These are phyloP conservation scores for Fusarium citri DNA, from an alignment of 2,329 filamentous ascomycete species.

Conservation along the genomic window DNA sequence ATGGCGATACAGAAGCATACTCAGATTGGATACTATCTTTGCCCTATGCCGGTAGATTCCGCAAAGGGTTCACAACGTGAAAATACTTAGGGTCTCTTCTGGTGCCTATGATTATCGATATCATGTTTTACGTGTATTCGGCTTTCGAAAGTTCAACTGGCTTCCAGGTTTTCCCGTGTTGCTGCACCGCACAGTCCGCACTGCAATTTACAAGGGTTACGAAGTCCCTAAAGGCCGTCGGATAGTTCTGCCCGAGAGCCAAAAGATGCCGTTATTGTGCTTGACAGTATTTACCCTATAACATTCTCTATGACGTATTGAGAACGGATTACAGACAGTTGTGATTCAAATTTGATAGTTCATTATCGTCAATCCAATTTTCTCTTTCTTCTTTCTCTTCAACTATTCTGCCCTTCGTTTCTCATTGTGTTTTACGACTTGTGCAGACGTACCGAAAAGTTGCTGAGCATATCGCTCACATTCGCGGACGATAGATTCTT, in stretches of 20 bases:
- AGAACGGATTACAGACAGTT: background rate
- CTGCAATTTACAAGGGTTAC: background rate
- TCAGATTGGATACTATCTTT: no score
- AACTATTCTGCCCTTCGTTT: background rate
- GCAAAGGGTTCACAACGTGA: no score
- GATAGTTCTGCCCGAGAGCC: background rate
- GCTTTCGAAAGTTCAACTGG: no score
- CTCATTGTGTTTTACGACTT: background rate
- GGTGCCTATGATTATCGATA: no score
- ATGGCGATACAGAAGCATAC: no score
- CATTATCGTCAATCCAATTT: background rate
- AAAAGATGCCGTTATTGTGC: background rate
- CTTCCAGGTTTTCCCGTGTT: no score
- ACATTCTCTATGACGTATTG: background rate
- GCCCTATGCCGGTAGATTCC: no score
- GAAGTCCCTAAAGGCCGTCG: background rate
- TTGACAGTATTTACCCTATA: background rate
- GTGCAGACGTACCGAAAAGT: fast-evolving
- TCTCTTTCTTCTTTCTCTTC: background rate
- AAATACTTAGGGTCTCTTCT: no score
- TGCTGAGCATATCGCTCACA: fast-evolving
- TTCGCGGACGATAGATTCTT: background rate
- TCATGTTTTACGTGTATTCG: no score
- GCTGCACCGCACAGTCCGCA: no score
- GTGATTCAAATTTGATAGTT: no score